Base-by-base conservation (phyloP, 2,329 filamentous ascomycete species). In the Colletotrichum gloeosporioides region DNA sequence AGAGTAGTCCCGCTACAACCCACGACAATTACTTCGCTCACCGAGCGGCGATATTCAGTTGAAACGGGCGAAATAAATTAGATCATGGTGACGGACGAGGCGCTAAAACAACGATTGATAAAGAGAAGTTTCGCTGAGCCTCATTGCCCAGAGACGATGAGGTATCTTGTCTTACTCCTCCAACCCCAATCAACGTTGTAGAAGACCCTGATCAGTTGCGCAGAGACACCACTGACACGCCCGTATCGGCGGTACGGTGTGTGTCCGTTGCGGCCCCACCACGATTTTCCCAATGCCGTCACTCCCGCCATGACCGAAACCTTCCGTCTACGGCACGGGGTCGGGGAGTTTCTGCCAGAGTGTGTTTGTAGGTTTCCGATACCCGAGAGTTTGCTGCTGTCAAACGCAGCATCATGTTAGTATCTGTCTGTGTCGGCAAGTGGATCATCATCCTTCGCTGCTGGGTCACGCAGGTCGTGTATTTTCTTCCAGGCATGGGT, bases 11-110 rank as follows among this genome's bases (percentile, higher is more conserved):
- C n/a, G 44, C n/a, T n/a, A 53, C n/a, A 53, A 22, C n/a, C 44
- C 29, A n/a, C 16, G 31, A 63, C 59, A 12, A 34, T 25, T 22
- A 63, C 59, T 22, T 63, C 18, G 8, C 59, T 22, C 32, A 31
- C 29, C 29, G 31, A 31, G 59, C 18, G 22, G 29, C 29, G 12
- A 36, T 22, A 63, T 32, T 34, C 9, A 63, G 29, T 32, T 63
- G 31, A 34, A 63, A 63, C 59, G 59, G 31, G 59, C 31, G 9
- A 31, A 22, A 18, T n/a, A 27, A 36, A 71, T n/a, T 59, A 68
- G 64, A 78, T 87, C 27, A 78, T 84, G 77, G 78, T 87, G 53
- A 78, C 84, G 75, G 82, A 84, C 62, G 79, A 79, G 16, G 80
- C 77, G 32, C 79, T 75, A 61, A 75, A 79, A 65, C 39, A 27